Percentiles rank a stretch among this genome's conserved stretches.
Conservation (phyloP, 2,329 filamentous ascomycete genomes). For the Cyphellophora attinorum region DNA sequence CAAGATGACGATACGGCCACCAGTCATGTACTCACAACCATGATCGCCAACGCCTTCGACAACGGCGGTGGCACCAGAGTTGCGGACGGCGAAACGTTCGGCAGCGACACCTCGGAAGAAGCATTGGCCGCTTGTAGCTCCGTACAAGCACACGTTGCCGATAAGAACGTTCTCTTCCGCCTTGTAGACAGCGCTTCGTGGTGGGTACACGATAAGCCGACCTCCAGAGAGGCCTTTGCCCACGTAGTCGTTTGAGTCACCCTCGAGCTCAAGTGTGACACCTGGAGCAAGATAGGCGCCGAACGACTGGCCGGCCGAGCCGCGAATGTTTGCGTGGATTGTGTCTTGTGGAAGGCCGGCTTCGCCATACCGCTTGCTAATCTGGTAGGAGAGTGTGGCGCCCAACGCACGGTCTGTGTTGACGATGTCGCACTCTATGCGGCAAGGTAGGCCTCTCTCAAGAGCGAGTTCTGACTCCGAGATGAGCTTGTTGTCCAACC, state of each 20-base stretch:
- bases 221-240: constrained; percentile 93
- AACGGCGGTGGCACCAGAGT: constrained; percentile 91
- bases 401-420: constrained; percentile 94
- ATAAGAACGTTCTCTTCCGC: constrained; percentile 92
- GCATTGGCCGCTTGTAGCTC: constrained; percentile 79
- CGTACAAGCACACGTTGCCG: constrained; percentile 91
- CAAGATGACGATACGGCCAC: constrained; percentile 78
- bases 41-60: constrained; percentile 95
- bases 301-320: constrained; percentile 92
- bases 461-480: constrained; percentile 89
- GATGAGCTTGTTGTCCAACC: constrained; percentile 94
- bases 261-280: constrained; percentile 89
- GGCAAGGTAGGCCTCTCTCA: constrained; percentile 84
- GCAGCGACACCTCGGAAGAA: constrained; percentile 97
- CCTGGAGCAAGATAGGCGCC: constrained; percentile 88
- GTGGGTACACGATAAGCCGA: constrained; percentile 85
- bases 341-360: constrained; percentile 83
- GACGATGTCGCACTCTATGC: constrained; percentile 91
- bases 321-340: constrained; percentile 92
- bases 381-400: constrained; percentile 89
- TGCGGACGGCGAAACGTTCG: constrained; percentile 91
- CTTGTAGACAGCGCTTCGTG: constrained; percentile 82
- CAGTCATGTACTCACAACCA: constrained; percentile 98
- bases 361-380: constrained; percentile 86
- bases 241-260: constrained; percentile 93